Evolutionary conservation across 768 basidiomycete species (phyloP).

Genomic region (Asterophora lycoperdoides): DNA sequence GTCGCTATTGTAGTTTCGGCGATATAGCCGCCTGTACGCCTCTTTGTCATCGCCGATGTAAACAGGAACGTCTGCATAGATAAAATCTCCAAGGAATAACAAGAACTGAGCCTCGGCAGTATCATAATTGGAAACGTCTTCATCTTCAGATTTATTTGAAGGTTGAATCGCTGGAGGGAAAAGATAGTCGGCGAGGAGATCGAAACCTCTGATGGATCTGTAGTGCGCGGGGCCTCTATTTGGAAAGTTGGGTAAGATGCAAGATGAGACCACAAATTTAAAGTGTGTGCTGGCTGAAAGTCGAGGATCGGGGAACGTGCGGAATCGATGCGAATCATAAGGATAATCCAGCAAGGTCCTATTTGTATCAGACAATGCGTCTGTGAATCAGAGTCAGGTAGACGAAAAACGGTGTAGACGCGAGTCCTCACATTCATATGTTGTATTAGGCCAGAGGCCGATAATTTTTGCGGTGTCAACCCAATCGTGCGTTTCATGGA

Average conservation of each 20-base stretch:
- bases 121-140: neutral
- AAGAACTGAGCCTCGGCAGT: slow-evolving; percentile 49
- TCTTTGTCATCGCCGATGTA: slow-evolving; percentile 56
- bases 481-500: slow-evolving; percentile 52
- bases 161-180: slow-evolving; percentile 23
- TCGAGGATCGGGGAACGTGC: slow-evolving; percentile 70
- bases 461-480: slow-evolving; percentile 47
- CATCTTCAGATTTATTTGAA: slow-evolving; percentile 8
- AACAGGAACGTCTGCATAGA: slow-evolving; percentile 69
- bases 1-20: slow-evolving; percentile 59
- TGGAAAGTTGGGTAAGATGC: slow-evolving; percentile 69
- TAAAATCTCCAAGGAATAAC: slow-evolving; percentile 70
- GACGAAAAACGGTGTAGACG: neutral
- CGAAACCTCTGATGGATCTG: slow-evolving; percentile 57
- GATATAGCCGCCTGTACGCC: slow-evolving; percentile 61
- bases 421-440: slow-evolving; percentile 59
- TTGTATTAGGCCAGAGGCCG: slow-evolving; percentile 64
- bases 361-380: slow-evolving; percentile 40
- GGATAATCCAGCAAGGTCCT: slow-evolving; percentile 48
- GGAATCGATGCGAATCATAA: slow-evolving; percentile 50
- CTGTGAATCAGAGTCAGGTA: slow-evolving; percentile 24
- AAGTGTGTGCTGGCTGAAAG: slow-evolving; percentile 51
- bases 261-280: slow-evolving; percentile 66
- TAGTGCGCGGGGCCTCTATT: slow-evolving; percentile 52
- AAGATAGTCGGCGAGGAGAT: slow-evolving; percentile 56